phyloP scores from a whole-genome alignment of 768 basidiomycete species.

The Hygrophoropsis aurantiaca region DNA sequence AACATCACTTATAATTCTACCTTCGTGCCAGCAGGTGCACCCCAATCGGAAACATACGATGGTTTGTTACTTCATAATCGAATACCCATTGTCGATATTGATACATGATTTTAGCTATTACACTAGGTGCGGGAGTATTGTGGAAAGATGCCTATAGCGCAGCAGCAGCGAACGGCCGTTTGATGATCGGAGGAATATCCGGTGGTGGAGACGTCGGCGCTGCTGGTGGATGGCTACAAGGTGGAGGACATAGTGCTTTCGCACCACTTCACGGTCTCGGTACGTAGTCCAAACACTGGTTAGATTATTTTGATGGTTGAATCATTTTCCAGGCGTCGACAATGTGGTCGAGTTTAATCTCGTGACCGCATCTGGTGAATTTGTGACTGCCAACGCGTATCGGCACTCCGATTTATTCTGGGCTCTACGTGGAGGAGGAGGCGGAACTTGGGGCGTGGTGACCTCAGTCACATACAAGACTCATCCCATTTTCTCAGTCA shows the following conservation, averaged over 20 bases:
- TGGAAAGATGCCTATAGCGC: constrained; percentile 42
- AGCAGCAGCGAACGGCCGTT: constrained; percentile 30
- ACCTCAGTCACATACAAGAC: constrained; percentile 43
- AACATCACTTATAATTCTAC: constrained; percentile 27
- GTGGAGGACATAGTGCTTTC: constrained; percentile 47
- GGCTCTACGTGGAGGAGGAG: constrained; percentile 54
- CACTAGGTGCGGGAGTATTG: constrained; percentile 41
- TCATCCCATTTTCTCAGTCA: constrained; percentile 33
- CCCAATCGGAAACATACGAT: constrained; percentile 6
- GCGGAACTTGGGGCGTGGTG: constrained; percentile 49
- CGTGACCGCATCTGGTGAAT: constrained; percentile 40
- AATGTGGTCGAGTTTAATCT: constrained; percentile 45
- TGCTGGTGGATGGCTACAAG: constrained; percentile 50
- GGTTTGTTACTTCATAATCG: constrained; percentile 6
- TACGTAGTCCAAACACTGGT: constrained; percentile 14
- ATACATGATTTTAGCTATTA: constrained; percentile 9
- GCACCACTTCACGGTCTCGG: constrained; percentile 44
- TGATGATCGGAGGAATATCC: constrained; percentile 42
- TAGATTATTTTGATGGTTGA: neutral
- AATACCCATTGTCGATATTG: constrained; percentile 21
- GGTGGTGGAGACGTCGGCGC: constrained; percentile 42
- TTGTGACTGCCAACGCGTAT: constrained; percentile 39
- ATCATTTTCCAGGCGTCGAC: constrained; percentile 39
- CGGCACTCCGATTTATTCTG: constrained; percentile 50
- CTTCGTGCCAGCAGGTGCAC: constrained; percentile 31